phyloP scores from a whole-genome alignment of 192 early-diverging fungal genomes.

The Coemansia sp. region DNA sequence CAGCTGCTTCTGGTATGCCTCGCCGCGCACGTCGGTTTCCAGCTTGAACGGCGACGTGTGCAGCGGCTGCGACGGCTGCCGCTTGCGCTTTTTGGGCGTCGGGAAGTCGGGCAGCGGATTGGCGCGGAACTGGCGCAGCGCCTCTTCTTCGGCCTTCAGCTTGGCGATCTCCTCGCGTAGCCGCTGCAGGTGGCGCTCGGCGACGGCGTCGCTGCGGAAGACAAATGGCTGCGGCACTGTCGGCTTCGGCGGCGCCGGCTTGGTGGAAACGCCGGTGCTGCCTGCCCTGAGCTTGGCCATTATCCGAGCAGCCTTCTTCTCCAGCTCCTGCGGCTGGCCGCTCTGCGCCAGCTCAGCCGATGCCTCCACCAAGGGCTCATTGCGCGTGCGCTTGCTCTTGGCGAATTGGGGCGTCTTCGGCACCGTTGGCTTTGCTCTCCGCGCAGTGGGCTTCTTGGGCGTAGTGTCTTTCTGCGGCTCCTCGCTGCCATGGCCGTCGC shows the following conservation, averaged over 20 bases:
- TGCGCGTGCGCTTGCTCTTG: conserved; percentile 36
- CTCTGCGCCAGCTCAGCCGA: neutral
- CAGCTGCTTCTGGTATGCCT: conserved; percentile 44
- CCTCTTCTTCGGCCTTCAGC: conserved; percentile 50
- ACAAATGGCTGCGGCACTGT: conserved; percentile 52
- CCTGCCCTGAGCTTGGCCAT: conserved; percentile 2
- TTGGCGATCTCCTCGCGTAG: conserved; percentile 54
- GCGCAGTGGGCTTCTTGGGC: conserved; percentile 9
- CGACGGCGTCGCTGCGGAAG: conserved; percentile 63
- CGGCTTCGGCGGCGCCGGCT: conserved; percentile 28
- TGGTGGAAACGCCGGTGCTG: neutral
- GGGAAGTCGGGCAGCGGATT: conserved; percentile 56
- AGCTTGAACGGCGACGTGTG: conserved; percentile 62
- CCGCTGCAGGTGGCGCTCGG: conserved; percentile 53
- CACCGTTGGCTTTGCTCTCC: conserved; percentile 27
- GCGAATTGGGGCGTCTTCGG: conserved; percentile 51
- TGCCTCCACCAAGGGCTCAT: conserved; percentile 3
- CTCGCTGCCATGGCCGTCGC: neutral
- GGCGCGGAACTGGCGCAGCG: conserved; percentile 54
- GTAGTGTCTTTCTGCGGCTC: conserved; percentile 8
- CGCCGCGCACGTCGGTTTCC: conserved; percentile 55
- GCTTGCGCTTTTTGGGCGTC: conserved; percentile 47
- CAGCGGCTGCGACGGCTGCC: conserved; percentile 35
- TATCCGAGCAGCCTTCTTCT: conserved; percentile 1
- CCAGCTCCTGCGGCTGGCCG: neutral